Percentiles rank a stretch among this genome's conserved stretches.
Evolutionary conservation across 139 green algal species (phyloP).

Genomic region (Micractinium conductrix): DNA sequence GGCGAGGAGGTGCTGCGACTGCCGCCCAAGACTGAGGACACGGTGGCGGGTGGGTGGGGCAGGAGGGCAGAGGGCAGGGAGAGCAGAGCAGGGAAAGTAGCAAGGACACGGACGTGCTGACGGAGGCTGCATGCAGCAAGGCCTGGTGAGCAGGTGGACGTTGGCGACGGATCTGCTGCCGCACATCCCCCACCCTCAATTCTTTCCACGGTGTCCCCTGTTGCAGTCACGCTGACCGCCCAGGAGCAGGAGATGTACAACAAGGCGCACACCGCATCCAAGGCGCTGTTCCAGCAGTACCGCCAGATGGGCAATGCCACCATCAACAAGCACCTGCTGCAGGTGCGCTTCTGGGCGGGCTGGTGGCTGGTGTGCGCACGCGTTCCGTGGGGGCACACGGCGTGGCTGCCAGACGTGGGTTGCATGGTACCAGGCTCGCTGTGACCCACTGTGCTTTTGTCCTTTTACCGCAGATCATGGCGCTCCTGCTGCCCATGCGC

Average conservation of each 20-base stretch:
- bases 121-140: background rate
- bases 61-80: background rate
- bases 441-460: too few relatives aligned
- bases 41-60: constrained; percentile 52
- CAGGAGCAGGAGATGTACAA: constrained; percentile 63
- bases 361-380: too few relatives aligned
- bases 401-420: too few relatives aligned
- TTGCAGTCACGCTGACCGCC: constrained; percentile 60
- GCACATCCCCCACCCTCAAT: background rate
- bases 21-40: constrained; percentile 67
- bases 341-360: too few relatives aligned
- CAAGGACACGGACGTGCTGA: too few relatives aligned
- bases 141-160: background rate
- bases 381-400: too few relatives aligned
- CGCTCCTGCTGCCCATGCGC: constrained; percentile 75
- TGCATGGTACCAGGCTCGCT: too few relatives aligned
- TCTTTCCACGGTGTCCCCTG: background rate
- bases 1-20: constrained; percentile 66
- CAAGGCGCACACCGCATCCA: constrained; percentile 47
- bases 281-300: constrained; percentile 43
- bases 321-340: constrained; percentile 64
- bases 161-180: too few relatives aligned
- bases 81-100: too few relatives aligned
- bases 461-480: constrained; percentile 59
- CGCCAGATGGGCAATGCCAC: constrained; percentile 9